Base-by-base conservation (phyloP, 2,329 filamentous ascomycete species). In the Monosporascus cannonballus region DNA sequence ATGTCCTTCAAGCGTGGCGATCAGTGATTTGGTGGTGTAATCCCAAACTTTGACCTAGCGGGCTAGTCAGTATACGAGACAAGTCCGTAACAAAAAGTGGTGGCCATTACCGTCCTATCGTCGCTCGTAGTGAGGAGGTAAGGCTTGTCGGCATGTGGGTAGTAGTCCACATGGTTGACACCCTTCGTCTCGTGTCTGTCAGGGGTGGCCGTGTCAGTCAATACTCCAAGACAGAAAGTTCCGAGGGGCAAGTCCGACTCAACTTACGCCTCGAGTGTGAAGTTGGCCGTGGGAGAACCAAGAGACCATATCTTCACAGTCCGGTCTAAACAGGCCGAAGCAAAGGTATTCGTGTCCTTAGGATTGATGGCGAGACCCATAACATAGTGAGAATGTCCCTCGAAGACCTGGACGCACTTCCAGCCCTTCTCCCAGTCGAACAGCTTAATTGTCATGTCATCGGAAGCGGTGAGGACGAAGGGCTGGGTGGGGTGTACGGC, bases 361-460 rank as follows among this genome's bases (percentile, higher is more conserved):
- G 94, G 94, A 72, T 99, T 99, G 70, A 97, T 96, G 49, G 93
- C 87, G 59, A 97, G 78, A 27, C 90, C 90, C 93, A 97, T 96
- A 58, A 96, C 93, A 61, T 96, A 96, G 75, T 96, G 94, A 63
- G 86, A 89, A 69, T 99, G 95, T 30, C 94, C 94, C 70, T 97
- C 93, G 66, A 96, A 99, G 45, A 96, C 84, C 71, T 96, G 91
- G 34, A 97, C 90, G 68, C 93, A 97, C 72, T 96, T 96, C 94
- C 94, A 99, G 62, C 85, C 85, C 72, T 94, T 95, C 64, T 99
- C 94, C 94, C 94, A 99, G 70, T 99, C 92, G 92, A 94, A 99
- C 49, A 96, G 80, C 79, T 94, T 96, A 20, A 27, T 39, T 34
- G 37, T 30, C 34, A 47, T 96, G 70, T 96, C 92, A 87, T 96